These are phyloP conservation scores for Raphanus raphanistrum DNA, from an alignment of 345 rosid species.

Conservation along the genomic window DNA sequence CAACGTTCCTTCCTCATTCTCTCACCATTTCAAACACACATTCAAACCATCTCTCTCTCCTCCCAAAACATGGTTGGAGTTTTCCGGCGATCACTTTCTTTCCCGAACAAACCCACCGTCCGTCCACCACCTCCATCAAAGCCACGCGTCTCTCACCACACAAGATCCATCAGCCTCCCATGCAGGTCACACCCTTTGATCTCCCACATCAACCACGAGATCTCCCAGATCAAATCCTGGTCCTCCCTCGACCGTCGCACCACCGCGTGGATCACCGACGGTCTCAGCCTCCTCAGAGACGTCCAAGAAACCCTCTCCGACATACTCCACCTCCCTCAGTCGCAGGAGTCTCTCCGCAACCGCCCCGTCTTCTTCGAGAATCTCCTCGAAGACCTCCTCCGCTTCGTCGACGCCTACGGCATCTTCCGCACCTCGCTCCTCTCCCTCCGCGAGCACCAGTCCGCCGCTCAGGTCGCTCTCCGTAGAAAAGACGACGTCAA, in stretches of 20 bases:
- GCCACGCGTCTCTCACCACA: constrained; percentile 45
- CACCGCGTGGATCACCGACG: constrained; percentile 38
- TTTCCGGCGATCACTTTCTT: constrained; percentile 46
- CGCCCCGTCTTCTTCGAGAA: constrained; percentile 38
- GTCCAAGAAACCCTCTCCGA: constrained; percentile 40
- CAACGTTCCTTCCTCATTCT: background rate
- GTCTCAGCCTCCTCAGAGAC: constrained; percentile 38
- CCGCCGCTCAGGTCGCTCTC: constrained; percentile 42
- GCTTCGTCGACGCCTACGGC: constrained; percentile 45
- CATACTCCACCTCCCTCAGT: constrained; percentile 39
- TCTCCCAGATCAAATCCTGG: constrained; percentile 46
- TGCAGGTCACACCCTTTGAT: constrained; percentile 38
- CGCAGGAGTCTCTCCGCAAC: constrained; percentile 39
- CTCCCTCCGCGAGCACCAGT: constrained; percentile 37
- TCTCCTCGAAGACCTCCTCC: constrained; percentile 40
- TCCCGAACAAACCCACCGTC: constrained; percentile 35
- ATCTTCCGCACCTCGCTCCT: constrained; percentile 37
- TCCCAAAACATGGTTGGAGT: constrained; percentile 34
- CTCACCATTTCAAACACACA: constrained; percentile 29
- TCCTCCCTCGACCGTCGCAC: constrained; percentile 33
- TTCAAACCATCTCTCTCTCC: constrained; percentile 1
- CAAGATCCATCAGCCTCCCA: constrained; percentile 41
- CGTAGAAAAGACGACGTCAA: constrained; percentile 35
- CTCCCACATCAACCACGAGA: constrained; percentile 43
- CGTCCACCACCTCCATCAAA: constrained; percentile 29